Base-by-base conservation (phyloP, 768 basidiomycete species). In the Omphalotus guepiniiformis region DNA sequence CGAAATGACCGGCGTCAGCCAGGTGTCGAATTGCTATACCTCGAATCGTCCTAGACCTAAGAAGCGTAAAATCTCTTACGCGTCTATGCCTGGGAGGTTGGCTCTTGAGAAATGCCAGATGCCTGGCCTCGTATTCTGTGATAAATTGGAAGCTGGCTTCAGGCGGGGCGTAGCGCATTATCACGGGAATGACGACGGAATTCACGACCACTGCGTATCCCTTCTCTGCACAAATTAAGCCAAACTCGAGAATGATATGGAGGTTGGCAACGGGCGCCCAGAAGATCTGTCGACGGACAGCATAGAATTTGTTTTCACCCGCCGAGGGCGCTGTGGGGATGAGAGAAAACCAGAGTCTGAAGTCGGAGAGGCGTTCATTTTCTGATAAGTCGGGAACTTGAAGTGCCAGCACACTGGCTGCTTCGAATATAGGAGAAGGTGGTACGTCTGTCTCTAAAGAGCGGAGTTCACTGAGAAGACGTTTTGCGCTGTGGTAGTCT, bases 151-250 rank as follows among this genome's bases (percentile, higher is more conserved):
- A 50, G 48, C 65, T 63, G 35, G 65, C 54, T 1, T 62, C 52
- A 3, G 65, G 63, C 4, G 59, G 48, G 2, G 74, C 67, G 58
- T 71, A 76, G 18, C 73, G 73, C 30, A 75, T 62, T 16, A 85
- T 58, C 3, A 62, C 59, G 2, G 70, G 64, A 26, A 78, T 49
- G 41, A 64, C 54, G 6, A 54, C 51, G 4, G 25, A 30, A 25
- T 43, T 43, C 16, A 72, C 43, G 1, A 48, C 34, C 9, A 50
- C 30, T 3, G 50, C 50, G 49, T 69, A 74, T 3, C 75, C 75
- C 54, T 75, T 76, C 3, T 51, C 53, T 3, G 70, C 62, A 36
- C 68, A 55, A 19, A 71, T 58, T n/a, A 67, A 48, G 19, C 66
- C 56, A 34, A 68, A 63, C 11, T 55, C 54, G 27, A 60, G 57